Percentiles rank a stretch among this genome's conserved stretches.
Evolutionary conservation across 495 filamentous ascomycete species (phyloP).

Genomic region (Aspergillus indologenus): DNA sequence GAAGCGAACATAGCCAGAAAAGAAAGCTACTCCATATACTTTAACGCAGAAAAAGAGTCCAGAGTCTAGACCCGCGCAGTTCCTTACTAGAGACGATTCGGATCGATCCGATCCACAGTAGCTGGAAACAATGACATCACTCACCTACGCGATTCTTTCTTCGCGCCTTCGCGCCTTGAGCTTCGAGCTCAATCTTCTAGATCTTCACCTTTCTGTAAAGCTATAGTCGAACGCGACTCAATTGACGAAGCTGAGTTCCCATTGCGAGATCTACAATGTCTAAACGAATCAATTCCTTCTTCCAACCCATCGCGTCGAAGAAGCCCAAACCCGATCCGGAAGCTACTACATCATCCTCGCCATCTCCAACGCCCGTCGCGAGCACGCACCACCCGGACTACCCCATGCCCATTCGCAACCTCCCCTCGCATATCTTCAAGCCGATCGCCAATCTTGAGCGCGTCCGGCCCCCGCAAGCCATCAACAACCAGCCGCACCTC

Average conservation of each 20-base stretch:
- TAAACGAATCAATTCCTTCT: conserved; percentile 12
- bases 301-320: conserved; percentile 9
- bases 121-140: neutral
- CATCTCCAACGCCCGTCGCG: neutral
- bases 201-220: neutral
- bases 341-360: neutral
- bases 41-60: neutral
- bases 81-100: neutral
- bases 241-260: neutral
- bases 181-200: neutral
- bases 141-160: neutral
- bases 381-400: conserved; percentile 51
- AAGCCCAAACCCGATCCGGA: conserved; percentile 11
- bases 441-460: conserved; percentile 28
- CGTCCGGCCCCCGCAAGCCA: conserved; percentile 27
- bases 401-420: conserved; percentile 57
- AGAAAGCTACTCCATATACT: neutral
- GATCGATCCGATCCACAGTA: neutral
- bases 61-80: neutral
- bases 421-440: conserved; percentile 44
- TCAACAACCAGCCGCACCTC: conserved; percentile 61
- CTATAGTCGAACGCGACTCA: neutral
- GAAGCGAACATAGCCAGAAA: neutral
- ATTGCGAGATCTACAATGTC: conserved; percentile 4
- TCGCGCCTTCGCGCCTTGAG: neutral